These are phyloP conservation scores for Wickerhamiella galacta DNA, from an alignment of 805 yeast species.

Conservation along the genomic window DNA sequence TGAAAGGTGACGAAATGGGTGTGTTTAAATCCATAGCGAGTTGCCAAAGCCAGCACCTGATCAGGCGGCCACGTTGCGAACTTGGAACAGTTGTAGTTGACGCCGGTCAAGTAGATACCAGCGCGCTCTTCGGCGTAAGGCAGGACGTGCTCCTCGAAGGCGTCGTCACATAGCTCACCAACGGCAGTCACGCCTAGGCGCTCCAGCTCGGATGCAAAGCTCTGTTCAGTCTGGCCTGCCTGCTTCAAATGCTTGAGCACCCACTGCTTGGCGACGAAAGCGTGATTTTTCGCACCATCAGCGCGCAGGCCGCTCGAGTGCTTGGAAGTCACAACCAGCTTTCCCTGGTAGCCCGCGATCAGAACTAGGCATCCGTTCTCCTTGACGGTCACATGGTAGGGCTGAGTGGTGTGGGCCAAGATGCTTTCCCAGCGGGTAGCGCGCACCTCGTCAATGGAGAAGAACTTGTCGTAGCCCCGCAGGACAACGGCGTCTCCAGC, in stretches of 20 bases:
- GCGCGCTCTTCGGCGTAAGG: slow-evolving; percentile 48
- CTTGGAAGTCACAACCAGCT: slow-evolving; percentile 75
- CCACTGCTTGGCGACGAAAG: slow-evolving; percentile 48
- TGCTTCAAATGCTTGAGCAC: slow-evolving; percentile 35
- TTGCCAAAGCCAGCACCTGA: slow-evolving; percentile 43
- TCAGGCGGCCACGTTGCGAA: slow-evolving; percentile 53
- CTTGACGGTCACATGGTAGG: slow-evolving; percentile 65
- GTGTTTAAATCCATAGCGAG: slow-evolving; percentile 46
- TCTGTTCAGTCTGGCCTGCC: slow-evolving; percentile 26
- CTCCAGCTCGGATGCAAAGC: slow-evolving; percentile 41
- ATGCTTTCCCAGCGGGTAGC: slow-evolving; percentile 36
- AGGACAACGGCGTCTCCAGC: slow-evolving; percentile 35
- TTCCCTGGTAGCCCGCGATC: slow-evolving; percentile 62
- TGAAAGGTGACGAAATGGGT: slow-evolving; percentile 32
- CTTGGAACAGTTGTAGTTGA: slow-evolving; percentile 47
- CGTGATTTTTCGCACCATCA: slow-evolving; percentile 39
- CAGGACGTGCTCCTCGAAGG: slow-evolving; percentile 83
- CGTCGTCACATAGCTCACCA: slow-evolving; percentile 83
- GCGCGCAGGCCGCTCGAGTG: slow-evolving; percentile 38
- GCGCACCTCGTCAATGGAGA: slow-evolving; percentile 54
- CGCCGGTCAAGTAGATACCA: slow-evolving; percentile 82
- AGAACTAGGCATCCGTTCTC: slow-evolving; percentile 91
- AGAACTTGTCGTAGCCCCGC: slow-evolving; percentile 90
- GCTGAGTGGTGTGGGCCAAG: slow-evolving; percentile 41
- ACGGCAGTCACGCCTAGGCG: slow-evolving; percentile 58